These are phyloP conservation scores for Fusarium tjaetaba DNA, from an alignment of 2,329 filamentous ascomycete species.

Conservation along the genomic window DNA sequence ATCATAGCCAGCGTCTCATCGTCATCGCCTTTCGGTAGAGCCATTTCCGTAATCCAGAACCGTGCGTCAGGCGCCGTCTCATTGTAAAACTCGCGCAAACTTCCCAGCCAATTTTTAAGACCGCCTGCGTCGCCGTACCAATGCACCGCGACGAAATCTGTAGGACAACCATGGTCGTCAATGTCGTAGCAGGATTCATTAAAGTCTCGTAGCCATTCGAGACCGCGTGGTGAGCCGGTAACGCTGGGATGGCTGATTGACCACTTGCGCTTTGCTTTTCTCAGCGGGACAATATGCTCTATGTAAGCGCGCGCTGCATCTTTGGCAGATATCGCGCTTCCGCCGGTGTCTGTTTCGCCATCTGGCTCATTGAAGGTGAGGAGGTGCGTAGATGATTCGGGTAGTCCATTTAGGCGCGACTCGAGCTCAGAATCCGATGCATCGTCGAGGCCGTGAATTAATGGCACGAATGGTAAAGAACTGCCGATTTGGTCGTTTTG, in stretches of 20 bases:
- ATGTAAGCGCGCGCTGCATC: conserved; percentile 53
- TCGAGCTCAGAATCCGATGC: conserved; percentile 42
- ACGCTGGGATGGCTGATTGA: conserved; percentile 54
- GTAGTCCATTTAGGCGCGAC: conserved; percentile 42
- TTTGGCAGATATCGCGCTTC: conserved; percentile 51
- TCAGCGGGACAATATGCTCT: conserved; percentile 49
- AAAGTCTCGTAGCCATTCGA: conserved; percentile 53
- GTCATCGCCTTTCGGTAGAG: conserved; percentile 48
- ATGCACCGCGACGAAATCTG: conserved; percentile 54
- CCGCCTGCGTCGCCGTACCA: conserved; percentile 54
- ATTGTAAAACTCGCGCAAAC: conserved; percentile 51
- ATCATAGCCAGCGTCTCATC: conserved; percentile 52
- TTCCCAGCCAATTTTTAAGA: conserved; percentile 49
- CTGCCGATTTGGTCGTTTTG: conserved; percentile 39
- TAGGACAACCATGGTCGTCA: conserved; percentile 50
- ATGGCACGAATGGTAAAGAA: conserved; percentile 49
- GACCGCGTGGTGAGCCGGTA: conserved; percentile 51
- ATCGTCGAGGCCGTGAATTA: conserved; percentile 51
- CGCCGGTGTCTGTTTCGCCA: conserved; percentile 51
- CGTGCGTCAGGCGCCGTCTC: conserved; percentile 26
- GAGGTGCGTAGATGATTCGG: conserved; percentile 50
- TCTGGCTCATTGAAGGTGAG: conserved; percentile 57
- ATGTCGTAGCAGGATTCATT: conserved; percentile 54
- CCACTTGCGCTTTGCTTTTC: conserved; percentile 46
- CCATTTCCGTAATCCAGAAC: conserved; percentile 55